Base-by-base conservation (phyloP, 257 asterid genomes). In the Cynanchum wilfordii region DNA sequence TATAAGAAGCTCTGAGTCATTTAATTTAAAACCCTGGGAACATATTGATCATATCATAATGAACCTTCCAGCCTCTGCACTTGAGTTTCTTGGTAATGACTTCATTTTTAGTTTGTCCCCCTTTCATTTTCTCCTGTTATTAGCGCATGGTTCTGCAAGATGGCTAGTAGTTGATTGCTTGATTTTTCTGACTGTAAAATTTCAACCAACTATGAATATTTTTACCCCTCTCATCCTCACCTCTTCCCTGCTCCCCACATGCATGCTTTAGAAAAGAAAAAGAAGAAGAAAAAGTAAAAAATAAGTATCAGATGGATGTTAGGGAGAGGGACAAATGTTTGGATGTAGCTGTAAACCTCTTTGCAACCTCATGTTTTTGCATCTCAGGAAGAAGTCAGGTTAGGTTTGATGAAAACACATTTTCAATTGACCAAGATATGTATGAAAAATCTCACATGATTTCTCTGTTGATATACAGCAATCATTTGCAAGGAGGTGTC, bases 41-140 rank as follows among this genome's bases (percentile, higher is more conserved):
- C 99, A 87, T 73, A 77, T 88, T 64, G 99, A 94, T 83, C 99
- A 94, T 74, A 86, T 90, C 75, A 86, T 94, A 66, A 94, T 94
- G 99, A 91, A 94, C 80, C 86, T 94, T 50, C 99, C 99, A 66
- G 99, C 98, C 30, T 90, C 98, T 76, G 97, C 98, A 27, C 42
- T 91, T 16, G 89, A 86, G 38, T 94, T 94, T 81, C 97, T 94
- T 74, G 98, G 99, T 88, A 86, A 85, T 60, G 63, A 27, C 36
- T 73, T 24, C 67, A 57, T n/a, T 47, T 71, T 42, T 13, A n/a
- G 12, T 38, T 59, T 65, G 40, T 52, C 47, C 30, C 30, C 8
- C 19, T 17, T 52, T 10, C 1, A 2, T 54, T 70, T 8, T 50
- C 72, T 47, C n/a, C 36, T 22, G 49, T 45, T 47, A 36, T 64